Percentiles rank a stretch among this genome's conserved stretches.
Conservation (phyloP, 768 basidiomycete genomes). For the Leccinum olivaceopallidum region DNA sequence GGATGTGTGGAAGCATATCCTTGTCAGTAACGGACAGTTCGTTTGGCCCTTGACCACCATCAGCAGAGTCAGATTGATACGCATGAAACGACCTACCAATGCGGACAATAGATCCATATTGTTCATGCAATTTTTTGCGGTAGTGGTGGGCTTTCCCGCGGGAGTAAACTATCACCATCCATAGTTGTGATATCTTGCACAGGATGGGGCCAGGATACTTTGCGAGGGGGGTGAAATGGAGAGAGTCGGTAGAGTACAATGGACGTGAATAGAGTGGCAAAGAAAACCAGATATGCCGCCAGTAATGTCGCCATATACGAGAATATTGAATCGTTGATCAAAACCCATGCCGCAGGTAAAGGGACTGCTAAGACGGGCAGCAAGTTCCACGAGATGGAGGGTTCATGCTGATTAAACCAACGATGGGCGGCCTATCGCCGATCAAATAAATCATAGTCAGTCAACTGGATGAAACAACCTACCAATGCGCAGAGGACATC, state of each 20-base stretch:
- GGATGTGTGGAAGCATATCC: slow-evolving; percentile 23
- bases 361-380: slow-evolving; percentile 15
- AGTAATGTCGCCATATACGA: slow-evolving; percentile 12
- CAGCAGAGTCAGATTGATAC: slow-evolving; percentile 4
- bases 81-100: slow-evolving; percentile 24
- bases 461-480: neutral
- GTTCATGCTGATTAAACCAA: slow-evolving; percentile 21
- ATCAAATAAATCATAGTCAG: neutral
- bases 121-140: slow-evolving; percentile 26
- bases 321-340: slow-evolving; percentile 8
- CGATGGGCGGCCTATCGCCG: slow-evolving; percentile 15
- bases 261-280: slow-evolving; percentile 25
- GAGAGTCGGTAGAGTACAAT: slow-evolving; percentile 40
- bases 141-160: slow-evolving; percentile 23
- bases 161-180: slow-evolving; percentile 20
- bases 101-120: slow-evolving; percentile 36
- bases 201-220: slow-evolving; percentile 37
- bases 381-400: slow-evolving; percentile 16
- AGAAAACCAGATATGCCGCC: slow-evolving; percentile 17
- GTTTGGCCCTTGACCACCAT: slow-evolving; percentile 35
- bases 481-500: slow-evolving; percentile 25
- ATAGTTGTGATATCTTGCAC: slow-evolving; percentile 34
- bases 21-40: slow-evolving; percentile 35
- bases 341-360: slow-evolving; percentile 10
- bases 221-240: slow-evolving; percentile 36